Evolutionary conservation across 495 filamentous ascomycete genomes (phyloP), one percentile per base, ranked within the genome.

Genomic region (Annulohypoxylon maeteangense): DNA sequence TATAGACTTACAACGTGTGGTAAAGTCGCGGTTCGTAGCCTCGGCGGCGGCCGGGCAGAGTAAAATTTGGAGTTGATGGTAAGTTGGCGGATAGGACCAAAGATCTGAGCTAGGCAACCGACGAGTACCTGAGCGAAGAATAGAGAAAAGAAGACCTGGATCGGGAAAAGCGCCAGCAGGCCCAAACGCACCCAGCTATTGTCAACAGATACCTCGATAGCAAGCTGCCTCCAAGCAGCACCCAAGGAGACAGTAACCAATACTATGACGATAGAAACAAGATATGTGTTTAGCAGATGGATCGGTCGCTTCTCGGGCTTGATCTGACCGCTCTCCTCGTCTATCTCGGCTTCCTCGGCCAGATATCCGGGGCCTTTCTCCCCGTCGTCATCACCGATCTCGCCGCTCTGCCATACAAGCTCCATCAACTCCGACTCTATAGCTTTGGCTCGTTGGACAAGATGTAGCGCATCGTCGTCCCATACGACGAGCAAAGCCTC

Each of bases 91-190:
- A 92, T 87, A 6, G 91, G 91, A 14, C 91, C 91, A 61, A 93
- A 88, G 56, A 89, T 86, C 78, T 93, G 91, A 12, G 91, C 89
- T 61, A 93, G 74, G 75, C 90, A 92, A 44, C 91, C 90, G 60
- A 92, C 81, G 64, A 93, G 89, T 70, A 91, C 90, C 78, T 92
- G 90, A 16, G 80, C 88, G 74, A 92, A 92, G 80, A 92, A 92
- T 71, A 93, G 81, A 14, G 91, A 91, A 80, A 93, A 93, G 83
- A 93, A 93, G 59, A 93, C 84, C 76, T 93, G 91, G 16, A 93
- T 81, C 3, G 91, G 91, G 56, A 87, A 84, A 23, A 93, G 75
- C 0, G 80, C 83, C 3, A 92, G 67, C 59, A 93, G 87, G 18
- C 84, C 87, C 23, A 93, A 73, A 1, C 91, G 87, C 18, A 83